Evolutionary conservation across 2,329 filamentous ascomycete genomes (phyloP).

Genomic region (Zalaria obscura): DNA sequence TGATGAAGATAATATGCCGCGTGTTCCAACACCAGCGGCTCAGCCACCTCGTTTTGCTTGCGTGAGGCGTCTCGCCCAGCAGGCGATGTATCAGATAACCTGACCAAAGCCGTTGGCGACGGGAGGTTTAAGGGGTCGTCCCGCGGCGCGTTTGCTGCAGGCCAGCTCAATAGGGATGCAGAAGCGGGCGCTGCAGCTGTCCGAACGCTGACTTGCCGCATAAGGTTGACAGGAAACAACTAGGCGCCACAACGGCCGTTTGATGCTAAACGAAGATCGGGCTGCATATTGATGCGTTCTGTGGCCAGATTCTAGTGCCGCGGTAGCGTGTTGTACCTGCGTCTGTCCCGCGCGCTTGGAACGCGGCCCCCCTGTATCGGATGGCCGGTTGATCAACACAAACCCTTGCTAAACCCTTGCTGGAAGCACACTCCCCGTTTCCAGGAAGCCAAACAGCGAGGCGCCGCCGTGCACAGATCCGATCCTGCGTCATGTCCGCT

Average conservation of each 20-base stretch:
- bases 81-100: too few species aligned
- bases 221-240: not conserved
- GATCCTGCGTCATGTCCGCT: not conserved
- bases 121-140: too few species aligned
- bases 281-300: not conserved
- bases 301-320: not conserved
- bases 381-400: not conserved
- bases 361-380: not conserved
- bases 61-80: too few species aligned
- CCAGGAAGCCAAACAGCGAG: not conserved
- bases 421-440: too few species aligned
- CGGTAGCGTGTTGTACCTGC: not conserved
- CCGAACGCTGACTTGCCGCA: not conserved
- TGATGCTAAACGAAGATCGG: not conserved
- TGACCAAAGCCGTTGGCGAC: too few species aligned
- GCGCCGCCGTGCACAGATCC: not conserved
- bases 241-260: not conserved
- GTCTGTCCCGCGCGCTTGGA: not conserved
- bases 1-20: not conserved
- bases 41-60: not conserved
- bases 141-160: too few species aligned
- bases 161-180: too few species aligned
- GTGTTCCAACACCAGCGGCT: not conserved
- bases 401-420: not conserved
- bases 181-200: too few species aligned